A percentile compares a stretch with the other conserved stretches of the same genome.
phyloP scores from a whole-genome alignment of 306 rosid species.

The Cucumis cinereus region DNA sequence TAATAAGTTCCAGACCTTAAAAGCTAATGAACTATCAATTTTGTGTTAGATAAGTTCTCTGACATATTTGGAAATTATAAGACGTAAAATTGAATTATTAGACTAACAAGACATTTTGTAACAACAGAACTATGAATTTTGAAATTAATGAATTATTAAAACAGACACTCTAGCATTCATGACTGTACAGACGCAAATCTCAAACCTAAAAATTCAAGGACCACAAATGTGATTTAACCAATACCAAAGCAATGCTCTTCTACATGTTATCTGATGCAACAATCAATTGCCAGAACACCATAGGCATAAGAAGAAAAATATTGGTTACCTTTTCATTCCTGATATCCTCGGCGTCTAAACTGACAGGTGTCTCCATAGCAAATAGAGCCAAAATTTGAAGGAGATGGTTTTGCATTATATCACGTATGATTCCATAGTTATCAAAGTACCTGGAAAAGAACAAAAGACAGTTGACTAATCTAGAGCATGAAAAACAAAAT shows the following conservation, averaged over 20 bases:
- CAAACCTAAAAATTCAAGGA: not conserved
- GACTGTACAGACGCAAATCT: too few species aligned
- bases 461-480: slow-evolving; percentile 6
- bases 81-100: not conserved
- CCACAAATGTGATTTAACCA: not conserved
- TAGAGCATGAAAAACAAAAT: not conserved
- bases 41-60: too few species aligned
- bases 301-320: not conserved
- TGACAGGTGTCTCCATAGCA: slow-evolving; percentile 98
- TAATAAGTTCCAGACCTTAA: not conserved
- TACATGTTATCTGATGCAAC: not conserved
- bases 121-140: not conserved
- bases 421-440: slow-evolving; percentile 86
- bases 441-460: slow-evolving; percentile 56
- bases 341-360: slow-evolving; percentile 91
- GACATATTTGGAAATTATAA: too few species aligned
- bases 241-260: not conserved
- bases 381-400: slow-evolving; percentile 85
- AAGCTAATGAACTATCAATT: too few species aligned
- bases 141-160: too few species aligned
- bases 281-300: not conserved
- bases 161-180: not conserved
- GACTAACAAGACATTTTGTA: not conserved
- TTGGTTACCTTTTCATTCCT: slow-evolving; percentile 77
- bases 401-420: slow-evolving; percentile 97